Evolutionary conservation across 2,329 filamentous ascomycete genomes (phyloP).

Genomic region (Balansia obtecta): DNA sequence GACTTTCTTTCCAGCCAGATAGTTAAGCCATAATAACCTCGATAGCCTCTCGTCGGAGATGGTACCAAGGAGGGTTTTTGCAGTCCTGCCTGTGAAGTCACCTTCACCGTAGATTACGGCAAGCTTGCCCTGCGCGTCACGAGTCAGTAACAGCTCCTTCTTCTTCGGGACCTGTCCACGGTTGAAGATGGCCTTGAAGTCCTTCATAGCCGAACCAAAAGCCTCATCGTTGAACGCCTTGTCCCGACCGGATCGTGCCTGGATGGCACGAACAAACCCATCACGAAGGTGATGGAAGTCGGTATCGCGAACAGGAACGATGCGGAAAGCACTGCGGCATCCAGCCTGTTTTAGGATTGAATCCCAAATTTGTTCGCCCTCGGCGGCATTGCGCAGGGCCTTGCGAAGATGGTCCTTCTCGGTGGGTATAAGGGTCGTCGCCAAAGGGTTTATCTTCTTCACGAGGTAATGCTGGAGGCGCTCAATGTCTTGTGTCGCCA

Average conservation of each 20-base stretch:
- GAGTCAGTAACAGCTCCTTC: conserved; percentile 60
- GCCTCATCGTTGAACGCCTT: conserved; percentile 52
- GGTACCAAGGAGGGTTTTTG: conserved; percentile 49
- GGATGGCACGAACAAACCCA: conserved; percentile 78
- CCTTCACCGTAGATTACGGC: conserved; percentile 57
- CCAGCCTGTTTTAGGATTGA: conserved; percentile 52
- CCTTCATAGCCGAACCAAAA: conserved; percentile 62
- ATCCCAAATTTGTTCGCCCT: conserved; percentile 64
- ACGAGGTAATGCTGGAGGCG: conserved; percentile 69
- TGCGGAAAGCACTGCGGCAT: conserved; percentile 66
- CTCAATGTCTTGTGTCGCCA: conserved; percentile 71
- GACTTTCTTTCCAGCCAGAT: conserved; percentile 75
- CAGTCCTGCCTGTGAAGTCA: conserved; percentile 30
- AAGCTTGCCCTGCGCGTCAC: conserved; percentile 53
- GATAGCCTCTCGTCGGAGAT: conserved; percentile 71
- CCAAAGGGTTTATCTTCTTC: conserved; percentile 60
- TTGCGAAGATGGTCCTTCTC: conserved; percentile 66
- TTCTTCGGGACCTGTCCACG: conserved; percentile 70
- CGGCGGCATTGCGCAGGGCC: conserved; percentile 54
- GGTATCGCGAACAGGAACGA: conserved; percentile 85
- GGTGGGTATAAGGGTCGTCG: conserved; percentile 68
- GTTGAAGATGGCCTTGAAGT: conserved; percentile 74
- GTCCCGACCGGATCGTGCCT: conserved; percentile 52
- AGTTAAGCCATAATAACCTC: conserved; percentile 77
- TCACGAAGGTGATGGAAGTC: conserved; percentile 90